Evolutionary conservation across 768 basidiomycete genomes (phyloP).

Genomic region (Lyophyllum shimeji): DNA sequence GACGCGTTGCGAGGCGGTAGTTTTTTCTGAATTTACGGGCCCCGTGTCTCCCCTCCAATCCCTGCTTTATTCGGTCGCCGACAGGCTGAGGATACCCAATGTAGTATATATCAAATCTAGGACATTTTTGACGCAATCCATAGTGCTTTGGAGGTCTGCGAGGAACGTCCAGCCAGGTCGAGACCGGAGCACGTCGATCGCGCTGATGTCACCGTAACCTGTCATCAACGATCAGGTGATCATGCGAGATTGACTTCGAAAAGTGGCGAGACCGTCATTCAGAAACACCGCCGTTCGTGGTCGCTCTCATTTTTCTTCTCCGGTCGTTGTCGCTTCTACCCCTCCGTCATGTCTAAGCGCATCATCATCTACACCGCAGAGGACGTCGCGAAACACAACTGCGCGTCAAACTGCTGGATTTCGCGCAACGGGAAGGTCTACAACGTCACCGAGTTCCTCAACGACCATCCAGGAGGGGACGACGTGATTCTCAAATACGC

Average conservation of each 20-base stretch:
- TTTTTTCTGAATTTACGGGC: background rate
- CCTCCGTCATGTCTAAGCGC: conserved; percentile 59
- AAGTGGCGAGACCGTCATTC: conserved; percentile 12
- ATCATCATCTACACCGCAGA: conserved; percentile 73
- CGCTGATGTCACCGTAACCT: background rate
- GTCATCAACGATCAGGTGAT: conserved; percentile 11
- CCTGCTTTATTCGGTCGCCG: no score
- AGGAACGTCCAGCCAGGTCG: background rate
- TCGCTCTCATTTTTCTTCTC: background rate
- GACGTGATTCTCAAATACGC: conserved; percentile 83
- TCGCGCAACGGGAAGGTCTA: conserved; percentile 82
- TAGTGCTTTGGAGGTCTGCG: background rate
- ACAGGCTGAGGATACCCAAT: no score
- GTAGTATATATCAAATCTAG: no score
- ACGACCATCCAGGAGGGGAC: conserved; percentile 94
- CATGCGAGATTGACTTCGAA: conserved; percentile 11
- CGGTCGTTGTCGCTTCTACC: conserved; percentile 6
- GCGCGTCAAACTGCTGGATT: conserved; percentile 75
- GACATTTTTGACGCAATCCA: background rate
- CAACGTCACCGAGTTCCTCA: conserved; percentile 80
- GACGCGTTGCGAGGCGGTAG: conserved; percentile 23
- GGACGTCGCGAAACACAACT: conserved; percentile 68
- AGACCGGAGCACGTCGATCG: background rate
- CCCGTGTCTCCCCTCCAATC: background rate
- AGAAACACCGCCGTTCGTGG: background rate